These are phyloP conservation scores for Lachancea lanzarotensis DNA, from an alignment of 805 yeast species.

Conservation along the genomic window DNA sequence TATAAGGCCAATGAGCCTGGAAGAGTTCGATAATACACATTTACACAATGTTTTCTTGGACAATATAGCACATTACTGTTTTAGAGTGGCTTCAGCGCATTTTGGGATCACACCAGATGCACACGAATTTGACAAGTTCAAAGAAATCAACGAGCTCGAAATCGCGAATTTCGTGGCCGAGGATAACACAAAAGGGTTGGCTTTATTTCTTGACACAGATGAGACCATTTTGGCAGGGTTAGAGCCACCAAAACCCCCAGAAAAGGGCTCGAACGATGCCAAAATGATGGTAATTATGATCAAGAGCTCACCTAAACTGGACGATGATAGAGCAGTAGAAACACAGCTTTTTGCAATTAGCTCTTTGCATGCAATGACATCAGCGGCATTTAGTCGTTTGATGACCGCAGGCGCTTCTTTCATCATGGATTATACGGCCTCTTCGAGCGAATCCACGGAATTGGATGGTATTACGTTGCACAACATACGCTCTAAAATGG, in stretches of 20 bases:
- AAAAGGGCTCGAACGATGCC: not conserved
- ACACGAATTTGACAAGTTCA: not conserved
- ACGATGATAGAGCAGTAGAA: slow-evolving; percentile 19
- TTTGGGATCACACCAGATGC: not conserved
- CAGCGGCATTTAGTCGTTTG: slow-evolving; percentile 52
- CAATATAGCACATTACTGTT: slow-evolving; percentile 1
- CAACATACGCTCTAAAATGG: slow-evolving; percentile 53
- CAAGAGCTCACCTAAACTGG: slow-evolving; percentile 36
- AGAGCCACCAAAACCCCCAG: not conserved
- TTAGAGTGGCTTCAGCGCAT: not conserved
- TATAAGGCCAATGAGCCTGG: slow-evolving; percentile 1
- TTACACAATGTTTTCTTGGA: no score
- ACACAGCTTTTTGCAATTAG: slow-evolving; percentile 33
- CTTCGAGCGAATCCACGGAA: slow-evolving; percentile 8
- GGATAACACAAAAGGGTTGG: slow-evolving; percentile 5
- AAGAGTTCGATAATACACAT: no score
- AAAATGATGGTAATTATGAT: slow-evolving; percentile 31
- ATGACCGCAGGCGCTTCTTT: slow-evolving; percentile 62
- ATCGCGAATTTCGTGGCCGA: not conserved
- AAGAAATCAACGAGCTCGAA: not conserved
- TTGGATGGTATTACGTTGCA: slow-evolving; percentile 34
- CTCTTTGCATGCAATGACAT: slow-evolving; percentile 28
- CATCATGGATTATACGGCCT: slow-evolving; percentile 46
- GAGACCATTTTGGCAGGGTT: not conserved
- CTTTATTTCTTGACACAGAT: not conserved